phyloP scores from a whole-genome alignment of 225 moss, liverwort and hornwort genomes.

The Pseudoscleropodium purum region DNA sequence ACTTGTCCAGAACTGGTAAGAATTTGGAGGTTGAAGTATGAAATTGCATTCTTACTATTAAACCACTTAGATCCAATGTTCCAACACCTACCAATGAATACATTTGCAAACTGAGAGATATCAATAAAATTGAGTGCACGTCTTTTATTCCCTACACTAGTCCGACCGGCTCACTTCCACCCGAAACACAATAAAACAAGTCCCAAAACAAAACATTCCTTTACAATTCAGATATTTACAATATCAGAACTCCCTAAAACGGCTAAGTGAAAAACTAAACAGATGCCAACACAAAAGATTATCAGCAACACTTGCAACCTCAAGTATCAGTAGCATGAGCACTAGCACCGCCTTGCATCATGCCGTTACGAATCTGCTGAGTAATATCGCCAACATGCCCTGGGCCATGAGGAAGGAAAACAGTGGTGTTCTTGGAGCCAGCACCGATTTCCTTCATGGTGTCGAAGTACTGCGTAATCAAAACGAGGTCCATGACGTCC shows the following conservation, averaged over 20 bases:
- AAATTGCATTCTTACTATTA: neutral
- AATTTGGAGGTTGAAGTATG: neutral
- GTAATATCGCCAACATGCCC: constrained; percentile 75
- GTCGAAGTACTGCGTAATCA: constrained; percentile 94
- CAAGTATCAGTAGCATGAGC: neutral
- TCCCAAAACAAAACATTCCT: neutral
- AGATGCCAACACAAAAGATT: neutral
- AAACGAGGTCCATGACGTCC: constrained; percentile 94
- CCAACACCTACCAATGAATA: neutral
- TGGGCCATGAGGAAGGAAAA: constrained; percentile 90
- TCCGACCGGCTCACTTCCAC: neutral
- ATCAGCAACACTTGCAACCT: neutral
- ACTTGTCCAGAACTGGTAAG: neutral
- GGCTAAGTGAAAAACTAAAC: neutral
- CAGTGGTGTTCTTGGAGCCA: constrained; percentile 69
- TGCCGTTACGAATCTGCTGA: constrained; percentile 75
- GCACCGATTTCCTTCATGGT: constrained; percentile 95
- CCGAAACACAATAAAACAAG: neutral
- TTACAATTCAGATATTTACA: neutral
- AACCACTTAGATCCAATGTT: neutral
- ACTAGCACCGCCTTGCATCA: constrained; percentile 45
- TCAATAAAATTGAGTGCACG: neutral
- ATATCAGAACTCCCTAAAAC: neutral
- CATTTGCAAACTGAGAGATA: neutral
- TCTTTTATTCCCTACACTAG: neutral